These are phyloP conservation scores for maize (Zea mays) DNA, from an alignment of 176 grass and related monocot species.

Conservation along the genomic window DNA sequence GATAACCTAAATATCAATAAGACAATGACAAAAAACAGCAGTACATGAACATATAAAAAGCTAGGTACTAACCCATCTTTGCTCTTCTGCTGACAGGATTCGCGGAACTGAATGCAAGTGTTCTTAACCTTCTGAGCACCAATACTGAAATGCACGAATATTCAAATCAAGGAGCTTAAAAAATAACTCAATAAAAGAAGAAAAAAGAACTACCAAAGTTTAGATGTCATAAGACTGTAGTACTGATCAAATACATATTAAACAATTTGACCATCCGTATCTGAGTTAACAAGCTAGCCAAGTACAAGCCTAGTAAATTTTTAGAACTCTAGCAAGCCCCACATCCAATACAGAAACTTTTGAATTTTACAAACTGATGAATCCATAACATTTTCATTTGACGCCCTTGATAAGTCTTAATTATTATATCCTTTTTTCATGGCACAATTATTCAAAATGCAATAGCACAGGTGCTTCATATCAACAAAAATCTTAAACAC, in stretches of 20 bases:
- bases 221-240: neutral
- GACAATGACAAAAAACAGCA: slow-evolving; percentile 3
- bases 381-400: neutral
- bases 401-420: neutral
- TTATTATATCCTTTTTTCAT: neutral
- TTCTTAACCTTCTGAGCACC: slow-evolving; percentile 62
- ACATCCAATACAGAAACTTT: neutral
- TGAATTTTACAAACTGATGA: neutral
- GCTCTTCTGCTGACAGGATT: slow-evolving; percentile 46
- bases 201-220: neutral
- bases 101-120: slow-evolving; percentile 49
- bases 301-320: slow-evolving; percentile 4
- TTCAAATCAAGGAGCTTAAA: slow-evolving; percentile 1
- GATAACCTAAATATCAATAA: slow-evolving; percentile 15
- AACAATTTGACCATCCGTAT: neutral
- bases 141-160: slow-evolving; percentile 51
- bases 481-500: neutral
- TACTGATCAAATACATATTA: slow-evolving; percentile 1
- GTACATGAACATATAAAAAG: slow-evolving; percentile 14
- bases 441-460: neutral
- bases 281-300: neutral
- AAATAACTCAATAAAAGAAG: neutral
- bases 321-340: neutral
- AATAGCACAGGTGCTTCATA: neutral
- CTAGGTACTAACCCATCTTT: slow-evolving; percentile 52